Conservation (phyloP, 2,329 filamentous ascomycete genomes). For the Fusarium succisae region DNA sequence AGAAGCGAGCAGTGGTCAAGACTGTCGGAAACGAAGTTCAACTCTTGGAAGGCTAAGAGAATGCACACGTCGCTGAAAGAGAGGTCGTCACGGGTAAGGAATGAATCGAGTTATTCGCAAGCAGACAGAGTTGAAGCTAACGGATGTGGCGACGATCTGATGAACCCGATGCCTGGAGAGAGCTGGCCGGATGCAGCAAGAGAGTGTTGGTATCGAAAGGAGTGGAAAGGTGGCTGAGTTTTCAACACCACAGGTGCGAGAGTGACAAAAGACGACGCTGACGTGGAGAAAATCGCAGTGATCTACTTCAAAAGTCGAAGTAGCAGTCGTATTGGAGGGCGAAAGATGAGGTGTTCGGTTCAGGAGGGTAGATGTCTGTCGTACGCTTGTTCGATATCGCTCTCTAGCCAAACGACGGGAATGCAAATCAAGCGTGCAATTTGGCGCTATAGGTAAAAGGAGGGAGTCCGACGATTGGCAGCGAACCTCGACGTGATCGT, state of each 20-base stretch:
- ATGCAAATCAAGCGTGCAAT: constrained; percentile 26
- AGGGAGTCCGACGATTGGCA: constrained; percentile 34
- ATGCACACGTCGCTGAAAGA: constrained; percentile 14
- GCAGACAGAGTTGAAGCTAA: constrained; percentile 32
- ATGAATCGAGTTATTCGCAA: constrained; percentile 28
- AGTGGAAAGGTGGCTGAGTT: constrained; percentile 33
- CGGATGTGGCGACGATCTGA: constrained; percentile 23
- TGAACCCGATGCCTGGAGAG: constrained; percentile 25
- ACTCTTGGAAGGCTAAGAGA: constrained; percentile 4
- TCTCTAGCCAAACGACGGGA: constrained; percentile 28
- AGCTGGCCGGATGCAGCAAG: constrained; percentile 41
- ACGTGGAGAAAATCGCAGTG: constrained; percentile 3
- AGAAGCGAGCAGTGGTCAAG: constrained; percentile 5
- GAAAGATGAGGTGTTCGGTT: constrained; percentile 5
- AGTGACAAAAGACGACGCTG: constrained; percentile 12
- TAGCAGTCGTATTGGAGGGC: constrained; percentile 15
- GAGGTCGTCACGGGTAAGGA: constrained; percentile 27
- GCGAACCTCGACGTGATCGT: constrained; percentile 44
- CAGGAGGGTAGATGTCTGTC: constrained; percentile 13
- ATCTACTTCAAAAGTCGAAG: constrained; percentile 3
- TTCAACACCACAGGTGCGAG: constrained; percentile 45
- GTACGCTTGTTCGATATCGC: constrained; percentile 20
- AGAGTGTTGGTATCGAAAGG: constrained; percentile 31
- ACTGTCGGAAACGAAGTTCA: constrained; percentile 7
- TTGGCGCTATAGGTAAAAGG: constrained; percentile 32